Evolutionary conservation across 306 rosid species (phyloP), one percentile per base, ranked within the genome.

Genomic region (Glycine latifolia): DNA sequence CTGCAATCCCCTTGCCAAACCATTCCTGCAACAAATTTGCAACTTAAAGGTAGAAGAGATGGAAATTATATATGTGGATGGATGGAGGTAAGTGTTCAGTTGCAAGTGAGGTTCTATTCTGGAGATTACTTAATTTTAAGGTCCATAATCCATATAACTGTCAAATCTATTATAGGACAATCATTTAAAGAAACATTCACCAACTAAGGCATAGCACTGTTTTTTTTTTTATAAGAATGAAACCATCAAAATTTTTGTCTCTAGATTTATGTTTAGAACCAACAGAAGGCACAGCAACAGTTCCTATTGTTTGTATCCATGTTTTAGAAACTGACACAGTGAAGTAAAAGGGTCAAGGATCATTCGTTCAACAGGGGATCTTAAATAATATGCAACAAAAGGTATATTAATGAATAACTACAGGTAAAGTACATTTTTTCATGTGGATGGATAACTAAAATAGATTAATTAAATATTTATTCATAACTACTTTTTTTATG

Each of bases 1-100:
- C 88, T 95, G 99, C 86, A 95, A 88, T 79, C 99, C 99, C 90
- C 89, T 93, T 59, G 99, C 98, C 69, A 95, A 86, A 71, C 97
- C 94, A 78, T 91, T 95, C 76, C 99, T 95, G 92, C 84, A 89
- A 73, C 73, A 88, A 70, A 50, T 11, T 53, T 82, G 82, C 44
- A 75, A 58, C 47, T 68, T 79, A 73, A 31, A 47, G 72, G 81
- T 67, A 73, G 10, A 65, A 61, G 86, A 81, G 58, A 37, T 20
- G 55, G 52, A 78, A 87, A 71, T 49, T 31, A 60, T 35, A 59
- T 41, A 65, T 8, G 43, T 14, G 31, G 33, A 43, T 14, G 31
- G 33, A 43, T 20, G 14, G 59, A 49, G 52, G 31, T n/a, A 41
- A 41, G 48, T 8, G 16, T 20, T 49, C 11, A 76, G 67, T 20